These are phyloP conservation scores for Hanseniaspora uvarum DNA, from an alignment of 1,139 yeast species.

Conservation along the genomic window DNA sequence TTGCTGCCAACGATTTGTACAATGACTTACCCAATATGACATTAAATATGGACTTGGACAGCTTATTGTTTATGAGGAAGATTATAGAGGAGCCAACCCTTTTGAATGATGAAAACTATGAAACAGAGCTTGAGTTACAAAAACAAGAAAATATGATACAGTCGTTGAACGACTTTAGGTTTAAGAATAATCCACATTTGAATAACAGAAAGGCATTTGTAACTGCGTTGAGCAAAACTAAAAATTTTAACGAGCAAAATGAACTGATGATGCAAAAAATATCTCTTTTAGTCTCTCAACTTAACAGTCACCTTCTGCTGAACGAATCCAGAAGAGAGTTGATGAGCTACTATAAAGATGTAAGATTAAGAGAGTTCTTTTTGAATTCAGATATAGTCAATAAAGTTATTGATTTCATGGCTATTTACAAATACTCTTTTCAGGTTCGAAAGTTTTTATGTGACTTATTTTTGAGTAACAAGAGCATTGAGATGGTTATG, in stretches of 20 bases:
- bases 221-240: not conserved
- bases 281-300: constrained; percentile 48
- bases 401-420: constrained; percentile 53
- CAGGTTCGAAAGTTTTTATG: constrained; percentile 57
- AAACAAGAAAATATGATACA: constrained; percentile 15
- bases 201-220: not conserved
- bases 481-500: constrained; percentile 46
- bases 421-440: constrained; percentile 55
- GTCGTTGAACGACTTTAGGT: constrained; percentile 9
- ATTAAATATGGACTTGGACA: constrained; percentile 11
- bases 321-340: constrained; percentile 53
- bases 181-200: not conserved
- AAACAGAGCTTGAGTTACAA: constrained; percentile 6
- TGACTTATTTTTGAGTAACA: constrained; percentile 52
- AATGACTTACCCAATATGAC: constrained; percentile 10
- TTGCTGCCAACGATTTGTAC: not conserved
- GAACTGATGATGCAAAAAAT: constrained; percentile 42
- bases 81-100: constrained; percentile 23
- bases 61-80: constrained; percentile 9
- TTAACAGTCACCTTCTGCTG: constrained; percentile 55
- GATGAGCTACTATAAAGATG: constrained; percentile 45
- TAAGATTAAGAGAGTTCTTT: constrained; percentile 41
- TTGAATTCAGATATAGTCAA: constrained; percentile 42
- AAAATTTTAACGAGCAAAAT: constrained; percentile 15
- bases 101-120: constrained; percentile 9